Evolutionary conservation across 139 green algal species (phyloP).

Genomic region (Nannochloris sp.): DNA sequence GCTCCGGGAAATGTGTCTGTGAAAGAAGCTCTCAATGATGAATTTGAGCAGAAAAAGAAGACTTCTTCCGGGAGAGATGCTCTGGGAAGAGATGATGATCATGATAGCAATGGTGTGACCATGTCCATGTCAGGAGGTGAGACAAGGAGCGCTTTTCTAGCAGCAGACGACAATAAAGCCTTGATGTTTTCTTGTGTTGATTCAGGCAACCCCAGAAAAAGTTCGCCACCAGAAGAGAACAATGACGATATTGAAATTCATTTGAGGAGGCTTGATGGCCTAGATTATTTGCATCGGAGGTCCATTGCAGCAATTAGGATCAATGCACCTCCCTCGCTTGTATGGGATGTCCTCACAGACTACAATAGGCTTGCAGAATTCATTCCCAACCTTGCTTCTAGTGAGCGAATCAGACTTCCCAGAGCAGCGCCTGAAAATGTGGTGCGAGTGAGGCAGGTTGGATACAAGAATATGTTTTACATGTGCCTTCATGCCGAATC

Average conservation of each 20-base stretch:
- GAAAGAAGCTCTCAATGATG: too few relatives aligned
- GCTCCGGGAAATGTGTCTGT: too few relatives aligned
- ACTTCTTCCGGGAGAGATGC: too few relatives aligned
- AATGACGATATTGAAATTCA: conserved; percentile 28
- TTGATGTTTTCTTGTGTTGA: too few relatives aligned
- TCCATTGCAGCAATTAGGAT: conserved; percentile 33
- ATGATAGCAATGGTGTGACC: too few relatives aligned
- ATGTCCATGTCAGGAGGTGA: too few relatives aligned
- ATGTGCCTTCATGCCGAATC: conserved; percentile 48
- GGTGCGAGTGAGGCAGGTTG: conserved; percentile 39
- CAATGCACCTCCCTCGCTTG: conserved; percentile 24
- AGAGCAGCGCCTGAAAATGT: conserved; percentile 15
- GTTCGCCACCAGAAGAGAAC: background rate
- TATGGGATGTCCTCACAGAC: conserved; percentile 48
- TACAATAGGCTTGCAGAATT: conserved; percentile 43
- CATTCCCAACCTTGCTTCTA: conserved; percentile 41
- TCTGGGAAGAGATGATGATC: too few relatives aligned
- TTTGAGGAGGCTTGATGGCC: conserved; percentile 34
- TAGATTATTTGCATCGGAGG: conserved; percentile 32
- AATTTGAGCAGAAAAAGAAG: conserved; percentile 14
- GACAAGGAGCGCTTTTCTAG: background rate
- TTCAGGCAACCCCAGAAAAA: too few relatives aligned
- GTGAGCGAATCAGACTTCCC: conserved; percentile 29
- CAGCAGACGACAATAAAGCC: too few relatives aligned
- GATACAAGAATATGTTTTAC: conserved; percentile 47